Evolutionary conservation across 108 stramenopile species (phyloP).

Genomic region (Cylindrotheca fusiformis): DNA sequence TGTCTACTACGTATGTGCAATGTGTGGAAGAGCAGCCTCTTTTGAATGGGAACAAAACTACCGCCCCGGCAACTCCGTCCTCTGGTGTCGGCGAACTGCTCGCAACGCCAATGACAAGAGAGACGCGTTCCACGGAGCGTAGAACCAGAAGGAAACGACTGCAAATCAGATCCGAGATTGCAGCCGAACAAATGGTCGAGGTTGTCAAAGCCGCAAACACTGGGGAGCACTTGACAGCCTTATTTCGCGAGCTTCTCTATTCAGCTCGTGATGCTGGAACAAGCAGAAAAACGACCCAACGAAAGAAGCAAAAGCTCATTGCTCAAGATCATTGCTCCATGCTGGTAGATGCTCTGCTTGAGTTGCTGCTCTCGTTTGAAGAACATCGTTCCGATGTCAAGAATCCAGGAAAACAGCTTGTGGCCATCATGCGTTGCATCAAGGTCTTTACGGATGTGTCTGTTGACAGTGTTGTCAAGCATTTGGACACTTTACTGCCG

Average conservation of each 20-base stretch:
- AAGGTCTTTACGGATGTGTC: constrained; percentile 75
- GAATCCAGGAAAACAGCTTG: constrained; percentile 58
- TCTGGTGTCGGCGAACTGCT: not conserved
- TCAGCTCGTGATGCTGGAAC: constrained; percentile 77
- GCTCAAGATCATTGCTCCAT: constrained; percentile 49
- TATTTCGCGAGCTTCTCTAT: constrained; percentile 76
- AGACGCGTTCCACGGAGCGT: constrained; percentile 30
- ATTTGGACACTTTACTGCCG: constrained; percentile 84
- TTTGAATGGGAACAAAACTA: not conserved
- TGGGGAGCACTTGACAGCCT: constrained; percentile 60
- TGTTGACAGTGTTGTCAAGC: constrained; percentile 65
- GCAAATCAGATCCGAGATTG: constrained; percentile 39
- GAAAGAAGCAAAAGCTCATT: constrained; percentile 46
- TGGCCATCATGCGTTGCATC: constrained; percentile 78
- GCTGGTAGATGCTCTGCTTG: constrained; percentile 74
- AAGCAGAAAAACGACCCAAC: constrained; percentile 60
- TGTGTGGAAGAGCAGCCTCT: not conserved
- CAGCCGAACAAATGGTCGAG: constrained; percentile 90
- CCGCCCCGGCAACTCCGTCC: not conserved
- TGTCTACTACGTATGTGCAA: not conserved
- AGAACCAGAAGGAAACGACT: constrained; percentile 18
- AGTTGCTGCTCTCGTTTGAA: constrained; percentile 78
- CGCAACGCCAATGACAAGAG: constrained; percentile 9
- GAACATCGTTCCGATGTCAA: constrained; percentile 45
- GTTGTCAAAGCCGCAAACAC: constrained; percentile 76